phyloP scores from a whole-genome alignment of 208 protist species.

The Trichomonas tenax region DNA sequence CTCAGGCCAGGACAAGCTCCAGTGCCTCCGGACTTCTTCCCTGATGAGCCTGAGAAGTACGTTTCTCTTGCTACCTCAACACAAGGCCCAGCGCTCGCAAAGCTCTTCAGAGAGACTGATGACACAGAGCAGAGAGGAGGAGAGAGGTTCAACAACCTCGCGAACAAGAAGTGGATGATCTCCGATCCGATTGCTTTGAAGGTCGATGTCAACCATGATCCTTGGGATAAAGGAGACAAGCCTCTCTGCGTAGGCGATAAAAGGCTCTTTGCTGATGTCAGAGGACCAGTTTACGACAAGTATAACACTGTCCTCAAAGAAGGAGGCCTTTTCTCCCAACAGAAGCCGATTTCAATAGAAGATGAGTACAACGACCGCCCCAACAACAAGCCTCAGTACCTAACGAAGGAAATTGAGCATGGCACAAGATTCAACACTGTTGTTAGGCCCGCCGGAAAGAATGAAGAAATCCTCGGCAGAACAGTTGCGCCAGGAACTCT shows the following conservation, averaged over 20 bases:
- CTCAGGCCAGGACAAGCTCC: background rate
- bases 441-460: background rate
- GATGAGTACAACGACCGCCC: background rate
- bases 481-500: background rate
- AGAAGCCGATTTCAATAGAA: background rate
- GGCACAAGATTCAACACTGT: background rate
- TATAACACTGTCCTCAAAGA: background rate
- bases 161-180: background rate
- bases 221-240: background rate
- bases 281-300: background rate
- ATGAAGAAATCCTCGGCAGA: background rate
- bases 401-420: background rate
- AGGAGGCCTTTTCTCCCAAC: background rate
- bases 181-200: background rate
- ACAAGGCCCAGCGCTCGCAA: background rate
- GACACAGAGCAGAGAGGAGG: background rate
- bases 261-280: background rate
- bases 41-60: background rate
- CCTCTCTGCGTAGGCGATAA: background rate
- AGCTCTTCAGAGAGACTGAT: background rate
- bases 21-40: background rate
- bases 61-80: background rate
- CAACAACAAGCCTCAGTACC: background rate
- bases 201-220: background rate
- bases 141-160: background rate